Conservation (phyloP, 148 eudicot genomes). For the Spergularia bocconei region DNA sequence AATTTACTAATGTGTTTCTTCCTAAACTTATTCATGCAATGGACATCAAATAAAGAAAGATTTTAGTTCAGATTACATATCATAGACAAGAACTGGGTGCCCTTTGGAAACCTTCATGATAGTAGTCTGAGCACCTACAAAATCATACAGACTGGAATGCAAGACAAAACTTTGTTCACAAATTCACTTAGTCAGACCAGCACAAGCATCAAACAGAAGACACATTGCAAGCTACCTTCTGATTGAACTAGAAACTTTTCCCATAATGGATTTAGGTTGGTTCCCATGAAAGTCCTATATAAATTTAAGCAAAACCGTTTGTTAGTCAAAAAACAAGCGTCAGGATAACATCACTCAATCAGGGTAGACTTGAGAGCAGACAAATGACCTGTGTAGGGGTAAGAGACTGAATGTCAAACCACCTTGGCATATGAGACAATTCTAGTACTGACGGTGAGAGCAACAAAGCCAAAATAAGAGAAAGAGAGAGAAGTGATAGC, state of each 20-base stretch:
- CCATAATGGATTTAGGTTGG: conserved; percentile 88
- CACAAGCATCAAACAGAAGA: conserved; percentile 6
- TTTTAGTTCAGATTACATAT: not conserved
- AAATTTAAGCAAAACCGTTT: conserved; percentile 19
- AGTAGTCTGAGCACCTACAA: too few relatives aligned
- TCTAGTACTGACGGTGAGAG: not conserved
- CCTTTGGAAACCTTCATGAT: not conserved
- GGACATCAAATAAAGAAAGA: not conserved
- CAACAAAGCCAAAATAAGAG: not conserved
- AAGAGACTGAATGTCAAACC: not conserved
- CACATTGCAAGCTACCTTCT: conserved; percentile 51
- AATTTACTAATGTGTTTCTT: too few relatives aligned
- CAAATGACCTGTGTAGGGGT: not conserved
- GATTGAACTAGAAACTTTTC: conserved; percentile 73
- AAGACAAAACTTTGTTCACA: not conserved
- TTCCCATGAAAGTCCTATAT: conserved; percentile 86
- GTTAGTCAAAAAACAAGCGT: conserved; percentile 15
- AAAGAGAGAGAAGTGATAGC: not conserved
- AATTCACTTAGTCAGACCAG: conserved; percentile 1
- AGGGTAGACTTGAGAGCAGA: not conserved
- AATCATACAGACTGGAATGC: too few relatives aligned
- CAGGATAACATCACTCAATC: not conserved
- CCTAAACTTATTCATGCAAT: conserved; percentile 1
- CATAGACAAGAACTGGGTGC: not conserved
- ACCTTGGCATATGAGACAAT: not conserved